Base-by-base conservation (phyloP, 2,329 filamentous ascomycete species). In the Acrodontium crateriforme region DNA sequence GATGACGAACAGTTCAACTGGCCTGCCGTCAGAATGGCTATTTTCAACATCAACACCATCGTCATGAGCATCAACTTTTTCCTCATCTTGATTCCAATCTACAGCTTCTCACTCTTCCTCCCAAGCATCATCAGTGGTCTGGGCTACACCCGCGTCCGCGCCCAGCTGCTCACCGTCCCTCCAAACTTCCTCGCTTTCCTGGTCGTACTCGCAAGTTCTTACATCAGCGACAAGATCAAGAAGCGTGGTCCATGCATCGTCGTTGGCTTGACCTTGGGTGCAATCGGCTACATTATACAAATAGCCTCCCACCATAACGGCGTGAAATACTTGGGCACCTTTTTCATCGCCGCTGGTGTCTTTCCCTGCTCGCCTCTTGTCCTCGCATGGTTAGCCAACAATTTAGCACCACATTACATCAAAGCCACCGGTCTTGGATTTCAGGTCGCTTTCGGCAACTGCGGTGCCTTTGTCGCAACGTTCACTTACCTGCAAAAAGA, bases 61-160 rank as follows among this genome's bases (percentile, higher is more conserved):
- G 22, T 42, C 21, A 47, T 52, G 39, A 41, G 38, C 19, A 24
- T 51, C 11, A 50, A 49, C 29, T 51, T 52, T 39, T 49, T 52
- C 34, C 36, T 48, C 28, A 49, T 52, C 29, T 36, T 52, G 17
- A 35, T 48, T 5, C 47, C 48, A 5, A 52, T 58, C 32, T 58
- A 58, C 51, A 59, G 44, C 32, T 65, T 46, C 46, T 60, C 46
- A 32, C 47, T 63, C n/a, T 63, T 63, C 42, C 46, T 62, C 2
- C 59, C 60, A 0, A 54, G 54, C 17, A 63, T 63, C 40, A 57
- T 63, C 37, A 44, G 44, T 6, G 53, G 49, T 3, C 46, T 63
- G 16, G 56, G 56, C 3, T 60, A 62, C 39, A 50, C 37, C 16
- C 45, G 49, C 3, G 53, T 60, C 9, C 52, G 46, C 10, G 52